Percentiles rank a stretch among this genome's conserved stretches.
phyloP scores from a whole-genome alignment of 2,329 filamentous ascomycete species.

The Lasiodiplodia citricola region DNA sequence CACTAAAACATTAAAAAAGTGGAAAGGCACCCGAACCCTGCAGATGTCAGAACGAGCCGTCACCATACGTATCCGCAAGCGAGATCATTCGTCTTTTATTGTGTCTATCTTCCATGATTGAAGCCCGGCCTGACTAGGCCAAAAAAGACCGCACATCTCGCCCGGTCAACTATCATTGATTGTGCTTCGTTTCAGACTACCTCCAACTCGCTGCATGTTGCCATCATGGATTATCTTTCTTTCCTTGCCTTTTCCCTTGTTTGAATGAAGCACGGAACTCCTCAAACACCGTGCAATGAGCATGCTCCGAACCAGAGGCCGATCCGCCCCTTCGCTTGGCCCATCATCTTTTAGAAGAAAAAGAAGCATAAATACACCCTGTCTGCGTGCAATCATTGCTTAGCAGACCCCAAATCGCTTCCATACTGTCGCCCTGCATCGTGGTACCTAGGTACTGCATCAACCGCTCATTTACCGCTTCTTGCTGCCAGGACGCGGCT shows the following conservation, averaged over 20 bases:
- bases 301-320: constrained; percentile 6
- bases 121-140: not conserved
- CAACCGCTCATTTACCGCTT: constrained; percentile 43
- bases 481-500: constrained; percentile 54
- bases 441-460: not conserved
- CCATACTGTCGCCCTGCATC: not conserved
- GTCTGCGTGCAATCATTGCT: not conserved
- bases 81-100: not conserved
- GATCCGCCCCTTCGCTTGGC: not conserved
- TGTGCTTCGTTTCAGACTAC: not conserved
- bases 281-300: constrained; percentile 24
- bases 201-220: not conserved
- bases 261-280: constrained; percentile 23
- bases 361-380: not conserved
- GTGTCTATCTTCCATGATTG: not conserved
- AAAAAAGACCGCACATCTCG: not conserved
- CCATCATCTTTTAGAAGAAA: constrained; percentile 8
- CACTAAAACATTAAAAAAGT: not conserved
- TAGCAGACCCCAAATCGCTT: not conserved
- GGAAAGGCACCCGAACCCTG: not conserved
- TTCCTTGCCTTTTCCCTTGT: constrained; percentile 16
- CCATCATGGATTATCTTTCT: not conserved
- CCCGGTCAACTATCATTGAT: not conserved
- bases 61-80: not conserved
- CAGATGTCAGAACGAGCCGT: constrained; percentile 3